Conservation (phyloP, 106 monocot genomes). For the Dioscorea alata region DNA sequence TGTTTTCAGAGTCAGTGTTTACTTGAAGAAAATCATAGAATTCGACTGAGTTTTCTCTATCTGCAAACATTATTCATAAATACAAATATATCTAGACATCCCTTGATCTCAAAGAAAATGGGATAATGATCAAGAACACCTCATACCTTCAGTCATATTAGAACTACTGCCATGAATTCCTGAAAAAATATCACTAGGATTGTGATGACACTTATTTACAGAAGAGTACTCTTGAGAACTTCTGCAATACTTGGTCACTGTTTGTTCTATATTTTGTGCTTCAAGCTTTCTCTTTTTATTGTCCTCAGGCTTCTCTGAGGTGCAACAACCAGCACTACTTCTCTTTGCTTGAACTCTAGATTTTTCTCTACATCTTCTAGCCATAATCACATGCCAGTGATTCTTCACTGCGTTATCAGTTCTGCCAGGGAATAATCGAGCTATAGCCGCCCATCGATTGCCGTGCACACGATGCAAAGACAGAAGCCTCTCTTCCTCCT, state of each 20-base stretch:
- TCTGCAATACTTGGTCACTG: background rate
- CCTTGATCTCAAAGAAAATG: too few relatives aligned
- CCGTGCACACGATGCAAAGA: slow-evolving; percentile 33
- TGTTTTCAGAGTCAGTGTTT: slow-evolving; percentile 9
- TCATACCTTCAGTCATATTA: background rate
- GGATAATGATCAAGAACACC: too few relatives aligned
- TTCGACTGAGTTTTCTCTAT: slow-evolving; percentile 16
- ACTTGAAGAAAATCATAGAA: slow-evolving; percentile 52
- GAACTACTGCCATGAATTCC: background rate
- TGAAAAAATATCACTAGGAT: background rate
- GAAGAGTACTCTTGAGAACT: background rate
- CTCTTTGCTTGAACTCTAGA: slow-evolving; percentile 3
- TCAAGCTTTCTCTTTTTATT: background rate
- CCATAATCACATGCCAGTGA: slow-evolving; percentile 66
- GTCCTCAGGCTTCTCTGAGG: background rate
- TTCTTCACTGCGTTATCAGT: slow-evolving; percentile 68
- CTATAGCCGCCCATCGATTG: slow-evolving; percentile 47
- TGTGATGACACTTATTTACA: background rate
- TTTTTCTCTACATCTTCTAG: slow-evolving; percentile 18
- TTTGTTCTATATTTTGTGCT: background rate
- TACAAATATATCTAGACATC: background rate
- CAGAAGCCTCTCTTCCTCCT: slow-evolving; percentile 44
- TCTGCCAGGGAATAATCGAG: slow-evolving; percentile 46
- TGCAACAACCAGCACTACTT: too few relatives aligned
- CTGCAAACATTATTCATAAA: slow-evolving; percentile 9